phyloP scores from a whole-genome alignment of 1,284 basidiomycete genomes.

The Paramarasmius palmivorus region DNA sequence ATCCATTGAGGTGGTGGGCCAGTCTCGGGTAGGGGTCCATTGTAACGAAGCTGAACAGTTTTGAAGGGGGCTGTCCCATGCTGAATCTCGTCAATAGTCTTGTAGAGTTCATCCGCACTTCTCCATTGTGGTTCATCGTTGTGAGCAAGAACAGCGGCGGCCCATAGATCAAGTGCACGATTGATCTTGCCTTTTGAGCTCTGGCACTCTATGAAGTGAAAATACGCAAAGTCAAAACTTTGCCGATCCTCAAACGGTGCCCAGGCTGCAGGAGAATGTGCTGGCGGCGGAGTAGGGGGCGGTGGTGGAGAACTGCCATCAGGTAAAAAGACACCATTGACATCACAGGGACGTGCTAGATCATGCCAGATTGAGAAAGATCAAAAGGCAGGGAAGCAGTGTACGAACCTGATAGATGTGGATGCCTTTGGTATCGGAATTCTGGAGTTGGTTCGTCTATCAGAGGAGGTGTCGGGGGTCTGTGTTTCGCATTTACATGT shows the following conservation, averaged over 20 bases:
- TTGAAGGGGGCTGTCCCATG: constrained; percentile 24
- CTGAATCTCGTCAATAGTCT: constrained; percentile 26
- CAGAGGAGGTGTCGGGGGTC: neutral
- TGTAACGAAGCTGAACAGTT: constrained; percentile 19
- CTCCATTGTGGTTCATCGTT: constrained; percentile 23
- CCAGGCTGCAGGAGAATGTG: constrained; percentile 7
- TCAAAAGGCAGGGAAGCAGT: constrained; percentile 5
- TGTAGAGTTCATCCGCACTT: constrained; percentile 20
- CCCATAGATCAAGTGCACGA: constrained; percentile 18
- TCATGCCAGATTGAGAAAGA: constrained; percentile 11
- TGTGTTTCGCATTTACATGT: neutral
- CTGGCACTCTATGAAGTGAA: constrained; percentile 17
- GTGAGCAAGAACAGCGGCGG: constrained; percentile 8
- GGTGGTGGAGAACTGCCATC: neutral
- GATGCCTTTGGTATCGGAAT: constrained; percentile 2
- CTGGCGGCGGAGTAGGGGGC: constrained; percentile 9
- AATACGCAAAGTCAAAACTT: constrained; percentile 20
- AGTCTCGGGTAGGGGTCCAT: constrained; percentile 19
- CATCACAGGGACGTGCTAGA: constrained; percentile 21
- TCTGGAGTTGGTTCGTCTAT: neutral
- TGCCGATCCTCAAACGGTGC: constrained; percentile 10
- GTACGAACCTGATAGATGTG: constrained; percentile 4
- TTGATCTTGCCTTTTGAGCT: constrained; percentile 17
- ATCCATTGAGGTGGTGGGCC: constrained; percentile 26
- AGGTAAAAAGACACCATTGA: constrained; percentile 7